Evolutionary conservation across 163 green algal genomes (phyloP), one percentile per base, ranked within the genome.

Genomic region (Prototheca cutis): DNA sequence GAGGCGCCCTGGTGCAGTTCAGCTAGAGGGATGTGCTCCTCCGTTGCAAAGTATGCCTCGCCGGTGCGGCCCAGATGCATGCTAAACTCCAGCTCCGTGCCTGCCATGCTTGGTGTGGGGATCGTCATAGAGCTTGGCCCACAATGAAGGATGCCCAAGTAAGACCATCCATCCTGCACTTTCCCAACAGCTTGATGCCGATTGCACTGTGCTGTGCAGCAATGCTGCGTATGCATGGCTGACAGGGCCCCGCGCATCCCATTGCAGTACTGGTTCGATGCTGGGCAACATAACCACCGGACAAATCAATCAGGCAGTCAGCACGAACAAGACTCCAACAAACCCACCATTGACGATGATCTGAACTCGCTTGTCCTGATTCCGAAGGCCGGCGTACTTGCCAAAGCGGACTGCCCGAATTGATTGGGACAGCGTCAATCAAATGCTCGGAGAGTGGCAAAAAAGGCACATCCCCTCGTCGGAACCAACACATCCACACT

Each of bases 41-140:
- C 75, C 1, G 70, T 64, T 2, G 83, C 66, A 66, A 96, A 95
- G 71, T 89, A 95, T 0, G 84, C 87, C 58, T 92, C 82, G 10
- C 89, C 89, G 40, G 88, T 90, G 27, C 69, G 69, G 8, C 88
- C 85, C 55, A 96, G 71, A 58, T 87, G 78, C 89, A 96, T 96
- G 23, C 47, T 59, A 47, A 91, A 88, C 4, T 73, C 58, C 3
- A 68, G 75, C 39, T 82, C 73, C 45, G 76, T 56, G 48, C 71
- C 81, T 88, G 71, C 48, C 53, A 30, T 18, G 45, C 30, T 0
- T 6, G 36, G 34, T 31, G 45, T n/a, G n/a, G n/a, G n/a, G n/a
- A n/a, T n/a, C n/a, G n/a, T n/a, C n/a, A n/a, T n/a, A n/a, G n/a
- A n/a, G n/a, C n/a, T n/a, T n/a, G n/a, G n/a, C n/a, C n/a, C n/a